Conservation (phyloP, 2,329 filamentous ascomycete genomes). For the Penicillium glabrum region DNA sequence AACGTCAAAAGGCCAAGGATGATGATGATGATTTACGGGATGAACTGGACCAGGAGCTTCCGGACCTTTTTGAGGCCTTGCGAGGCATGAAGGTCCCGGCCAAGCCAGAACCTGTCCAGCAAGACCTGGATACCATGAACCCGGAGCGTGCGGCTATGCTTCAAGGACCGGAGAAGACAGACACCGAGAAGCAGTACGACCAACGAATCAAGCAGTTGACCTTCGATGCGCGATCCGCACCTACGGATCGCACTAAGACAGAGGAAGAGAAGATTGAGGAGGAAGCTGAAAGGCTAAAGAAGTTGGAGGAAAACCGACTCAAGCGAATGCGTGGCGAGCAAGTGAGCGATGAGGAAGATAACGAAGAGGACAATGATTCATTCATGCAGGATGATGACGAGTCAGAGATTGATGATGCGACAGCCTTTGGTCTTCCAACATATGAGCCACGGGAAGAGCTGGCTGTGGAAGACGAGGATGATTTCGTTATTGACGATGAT, state of each 20-base stretch:
- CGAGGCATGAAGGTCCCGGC: conserved; percentile 56
- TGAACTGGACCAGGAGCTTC: conserved; percentile 80
- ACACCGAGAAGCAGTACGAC: conserved; percentile 86
- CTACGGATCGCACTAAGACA: conserved; percentile 85
- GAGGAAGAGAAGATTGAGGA: conserved; percentile 80
- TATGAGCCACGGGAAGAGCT: conserved; percentile 47
- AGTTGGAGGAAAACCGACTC: conserved; percentile 78
- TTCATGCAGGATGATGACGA: conserved; percentile 32
- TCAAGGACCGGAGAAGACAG: conserved; percentile 60
- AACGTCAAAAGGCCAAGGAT: conserved; percentile 88
- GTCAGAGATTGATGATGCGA: conserved; percentile 56
- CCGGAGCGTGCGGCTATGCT: conserved; percentile 63
- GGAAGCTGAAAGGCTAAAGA: conserved; percentile 72
- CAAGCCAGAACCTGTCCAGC: conserved; percentile 49
- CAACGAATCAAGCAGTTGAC: conserved; percentile 76
- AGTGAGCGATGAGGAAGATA: conserved; percentile 61
- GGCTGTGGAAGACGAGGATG: conserved; percentile 88
- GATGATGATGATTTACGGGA: conserved; percentile 86
- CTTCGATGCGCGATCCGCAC: conserved; percentile 79
- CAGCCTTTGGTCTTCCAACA: conserved; percentile 60
- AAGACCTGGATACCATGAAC: conserved; percentile 55
- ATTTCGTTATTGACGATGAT: conserved; percentile 87
- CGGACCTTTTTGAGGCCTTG: conserved; percentile 72
- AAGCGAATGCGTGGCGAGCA: conserved; percentile 84
- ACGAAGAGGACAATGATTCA: conserved; percentile 40